phyloP scores from a whole-genome alignment of 2,329 filamentous ascomycete genomes.

The Hymenoscyphus occultus region DNA sequence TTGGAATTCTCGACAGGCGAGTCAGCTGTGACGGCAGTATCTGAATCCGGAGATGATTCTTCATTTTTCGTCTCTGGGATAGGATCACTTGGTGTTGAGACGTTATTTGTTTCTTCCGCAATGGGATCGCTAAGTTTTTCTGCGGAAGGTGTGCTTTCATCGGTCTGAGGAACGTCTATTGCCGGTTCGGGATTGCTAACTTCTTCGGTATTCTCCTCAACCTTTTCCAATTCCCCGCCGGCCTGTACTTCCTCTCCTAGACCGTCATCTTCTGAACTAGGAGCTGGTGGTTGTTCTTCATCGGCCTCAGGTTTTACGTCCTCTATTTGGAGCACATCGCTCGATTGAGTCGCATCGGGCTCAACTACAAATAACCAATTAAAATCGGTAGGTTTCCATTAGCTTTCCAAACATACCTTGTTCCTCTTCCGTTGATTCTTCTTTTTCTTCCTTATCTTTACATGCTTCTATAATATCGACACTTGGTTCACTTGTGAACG shows the following conservation, averaged over 20 bases:
- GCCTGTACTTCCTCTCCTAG: neutral
- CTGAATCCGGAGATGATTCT: neutral
- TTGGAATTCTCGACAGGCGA: neutral
- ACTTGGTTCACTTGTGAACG: slow-evolving; percentile 26
- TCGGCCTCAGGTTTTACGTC: slow-evolving; percentile 4
- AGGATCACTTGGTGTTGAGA: neutral
- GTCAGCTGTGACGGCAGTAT: neutral
- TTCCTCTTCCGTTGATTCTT: slow-evolving; percentile 13
- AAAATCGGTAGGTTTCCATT: slow-evolving; percentile 8
- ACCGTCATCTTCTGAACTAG: neutral
- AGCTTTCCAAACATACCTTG: slow-evolving; percentile 14
- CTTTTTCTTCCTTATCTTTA: slow-evolving; percentile 13
- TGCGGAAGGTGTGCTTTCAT: neutral
- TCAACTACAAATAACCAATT: slow-evolving; percentile 6
- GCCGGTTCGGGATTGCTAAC: neutral
- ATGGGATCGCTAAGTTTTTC: neutral
- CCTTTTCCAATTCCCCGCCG: neutral
- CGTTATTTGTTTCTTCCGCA: neutral
- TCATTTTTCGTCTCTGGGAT: neutral
- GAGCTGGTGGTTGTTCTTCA: slow-evolving; percentile 7
- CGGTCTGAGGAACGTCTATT: neutral
- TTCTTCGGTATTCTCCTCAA: neutral
- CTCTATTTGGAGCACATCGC: neutral
- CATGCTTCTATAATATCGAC: slow-evolving; percentile 25
- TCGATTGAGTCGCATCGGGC: slow-evolving; percentile 1